Evolutionary conservation across 2,329 filamentous ascomycete genomes (phyloP).

Genomic region (Clonostachys sp.): DNA sequence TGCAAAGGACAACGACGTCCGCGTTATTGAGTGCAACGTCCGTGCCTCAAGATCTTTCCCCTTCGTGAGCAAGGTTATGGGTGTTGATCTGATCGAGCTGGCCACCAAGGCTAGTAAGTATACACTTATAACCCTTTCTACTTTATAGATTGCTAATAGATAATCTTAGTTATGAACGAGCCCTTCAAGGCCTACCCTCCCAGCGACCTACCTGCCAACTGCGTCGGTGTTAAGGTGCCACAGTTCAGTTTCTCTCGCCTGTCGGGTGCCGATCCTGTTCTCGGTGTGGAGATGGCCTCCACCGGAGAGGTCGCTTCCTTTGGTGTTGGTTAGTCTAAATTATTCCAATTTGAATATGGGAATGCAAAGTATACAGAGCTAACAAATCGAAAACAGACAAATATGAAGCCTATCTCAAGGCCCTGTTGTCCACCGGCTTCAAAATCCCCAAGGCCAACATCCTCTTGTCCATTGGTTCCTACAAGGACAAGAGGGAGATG

Average conservation of each 20-base stretch:
- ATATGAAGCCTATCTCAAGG: constrained; percentile 97
- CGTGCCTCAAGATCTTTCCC: constrained; percentile 94
- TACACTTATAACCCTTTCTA: no score
- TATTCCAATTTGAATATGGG: no score
- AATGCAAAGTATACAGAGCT: no score
- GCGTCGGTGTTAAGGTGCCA: constrained; percentile 95
- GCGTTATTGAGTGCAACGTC: constrained; percentile 99
- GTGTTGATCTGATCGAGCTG: constrained; percentile 96
- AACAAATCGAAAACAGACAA: constrained; percentile 46
- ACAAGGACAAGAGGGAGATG: constrained; percentile 98
- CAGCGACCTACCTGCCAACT: constrained; percentile 69
- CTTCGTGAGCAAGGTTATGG: constrained; percentile 98
- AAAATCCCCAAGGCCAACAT: constrained; percentile 95
- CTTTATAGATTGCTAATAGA: no score
- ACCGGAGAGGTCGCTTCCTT: constrained; percentile 98
- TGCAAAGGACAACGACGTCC: constrained; percentile 98
- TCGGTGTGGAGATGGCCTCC: constrained; percentile 98
- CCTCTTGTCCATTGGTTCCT: constrained; percentile 89
- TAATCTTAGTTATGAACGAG: constrained; percentile 80
- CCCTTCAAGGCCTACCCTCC: constrained; percentile 80
- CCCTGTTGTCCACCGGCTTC: constrained; percentile 91
- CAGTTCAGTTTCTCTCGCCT: constrained; percentile 99
- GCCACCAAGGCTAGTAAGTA: constrained; percentile 97
- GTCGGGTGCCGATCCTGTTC: constrained; percentile 90
- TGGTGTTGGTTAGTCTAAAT: constrained; percentile 49